Conservation (phyloP, 1,284 basidiomycete species). For the Acaromyces ingoldii region DNA sequence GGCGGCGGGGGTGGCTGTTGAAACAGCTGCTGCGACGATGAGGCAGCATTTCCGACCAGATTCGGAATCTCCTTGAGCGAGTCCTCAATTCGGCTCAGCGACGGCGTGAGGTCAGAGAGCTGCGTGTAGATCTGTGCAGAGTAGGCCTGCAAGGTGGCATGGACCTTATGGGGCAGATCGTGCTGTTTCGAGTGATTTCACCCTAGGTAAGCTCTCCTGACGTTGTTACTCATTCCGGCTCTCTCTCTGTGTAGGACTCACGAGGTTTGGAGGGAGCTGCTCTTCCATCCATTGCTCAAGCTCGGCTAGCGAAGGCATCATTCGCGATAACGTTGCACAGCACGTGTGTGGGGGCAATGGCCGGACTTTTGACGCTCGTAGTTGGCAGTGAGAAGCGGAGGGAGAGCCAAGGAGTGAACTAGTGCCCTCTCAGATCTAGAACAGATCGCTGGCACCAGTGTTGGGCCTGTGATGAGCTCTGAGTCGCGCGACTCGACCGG, state of each 20-base stretch:
- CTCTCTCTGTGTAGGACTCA: not conserved
- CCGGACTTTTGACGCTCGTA: too few species aligned
- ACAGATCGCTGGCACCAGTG: too few species aligned
- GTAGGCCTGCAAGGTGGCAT: conserved; percentile 29
- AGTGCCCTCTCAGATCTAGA: too few species aligned
- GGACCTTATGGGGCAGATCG: conserved; percentile 34
- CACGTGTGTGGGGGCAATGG: too few species aligned
- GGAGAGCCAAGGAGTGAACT: too few species aligned
- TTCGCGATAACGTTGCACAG: too few species aligned
- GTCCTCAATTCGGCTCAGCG: conserved; percentile 18
- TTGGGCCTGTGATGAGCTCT: too few species aligned
- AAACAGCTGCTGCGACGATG: conserved; percentile 15
- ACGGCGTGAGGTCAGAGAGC: conserved; percentile 20
- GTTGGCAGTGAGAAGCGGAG: too few species aligned
- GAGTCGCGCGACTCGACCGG: too few species aligned
- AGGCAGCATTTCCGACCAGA: conserved; percentile 12
- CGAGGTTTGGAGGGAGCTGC: conserved; percentile 17
- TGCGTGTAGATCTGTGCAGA: conserved; percentile 29
- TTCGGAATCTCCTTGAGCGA: conserved; percentile 18
- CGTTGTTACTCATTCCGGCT: not conserved
- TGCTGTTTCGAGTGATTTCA: conserved; percentile 10
- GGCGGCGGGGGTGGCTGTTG: conserved; percentile 26
- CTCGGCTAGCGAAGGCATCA: conserved; percentile 38
- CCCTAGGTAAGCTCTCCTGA: too few species aligned
- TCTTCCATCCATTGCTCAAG: conserved; percentile 42